Base-by-base conservation (phyloP, 768 basidiomycete species). In the Lactifluus echinatus region DNA sequence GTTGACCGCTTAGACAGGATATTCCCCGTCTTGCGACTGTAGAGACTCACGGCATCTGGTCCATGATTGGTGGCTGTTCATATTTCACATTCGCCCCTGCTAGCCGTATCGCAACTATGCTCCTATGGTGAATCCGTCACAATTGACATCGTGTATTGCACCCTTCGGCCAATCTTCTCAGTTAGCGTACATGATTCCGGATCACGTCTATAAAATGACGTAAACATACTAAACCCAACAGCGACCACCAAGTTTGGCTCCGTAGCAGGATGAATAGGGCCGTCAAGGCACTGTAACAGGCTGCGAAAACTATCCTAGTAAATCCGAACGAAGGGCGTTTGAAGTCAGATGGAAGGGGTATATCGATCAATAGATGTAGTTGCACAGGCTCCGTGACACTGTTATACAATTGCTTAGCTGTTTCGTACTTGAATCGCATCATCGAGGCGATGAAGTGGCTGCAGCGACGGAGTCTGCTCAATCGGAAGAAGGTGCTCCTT, bases 401-500 rank as follows among this genome's bases (percentile, higher is more conserved):
- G 46, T 15, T 31, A 11, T 29, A 40, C 8, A 31, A 8, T 15
- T 24, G 24, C n/a, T 11, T 8, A 39, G 36, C 12, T 12, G 26
- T 17, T 19, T 40, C 26, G 36, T 17, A 15, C 14, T 47, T 48
- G 14, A 14, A 45, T 12, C 21, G 28, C 4, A 21, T 42, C 47
- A 48, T 26, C 11, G 28, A 21, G 8, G 24, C 3, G 39, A 52
- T 37, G 33, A 42, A 42, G 28, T 8, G 14, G 31, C 24, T 31
- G 23, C 4, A n/a, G 43, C 8, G 8, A 15, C n/a, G 46, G 37
- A 2, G 17, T 8, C 36, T 34, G 37, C 36, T n/a, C 7, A 15
- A 40, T 29, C 6, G 37, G 44, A 19, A 53, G 7, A 21, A 49
- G 52, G 29, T 58, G 40, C 19, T 58, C 52, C 52, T 21, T 49